Evolutionary conservation across 306 rosid species (phyloP), one percentile per base, ranked within the genome.

Genomic region (Sechiopsis laciniata): DNA sequence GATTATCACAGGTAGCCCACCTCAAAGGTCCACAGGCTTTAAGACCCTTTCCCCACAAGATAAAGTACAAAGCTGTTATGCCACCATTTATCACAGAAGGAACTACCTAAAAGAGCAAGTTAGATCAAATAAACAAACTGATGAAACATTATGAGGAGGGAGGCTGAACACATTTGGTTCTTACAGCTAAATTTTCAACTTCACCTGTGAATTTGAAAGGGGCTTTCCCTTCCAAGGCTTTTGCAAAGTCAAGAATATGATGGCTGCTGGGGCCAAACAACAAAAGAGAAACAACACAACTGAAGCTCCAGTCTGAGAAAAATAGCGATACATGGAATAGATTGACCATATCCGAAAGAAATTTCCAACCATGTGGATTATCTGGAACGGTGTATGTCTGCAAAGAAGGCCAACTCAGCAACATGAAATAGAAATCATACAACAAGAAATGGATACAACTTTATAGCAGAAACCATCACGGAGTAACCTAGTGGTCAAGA

Each of bases 151-250:
- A 75, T 77, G 26, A 59, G 26, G 26, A 71, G 24, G 26, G 24
- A 71, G 24, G 50, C 8, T n/a, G 8, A 51, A 64, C n/a, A 32
- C 62, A 15, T 16, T 55, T 50, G 68, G 61, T 53, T 70, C 37
- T 72, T n/a, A 51, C 20, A 50, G 35, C 55, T 22, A 26, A 61
- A 61, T 62, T 37, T 29, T 50, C 70, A 14, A 71, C 68, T 54
- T 61, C 80, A 95, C 99, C 97, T 95, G 97, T 6, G 88, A 64
- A 79, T 91, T 95, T 56, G 96, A 81, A 69, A 95, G 95, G 9
- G 99, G 89, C 76, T 97, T 89, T 67, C 97, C 99, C 89, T 87
- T 95, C 97, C 99, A 95, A 79, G 97, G 99, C 85, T 87, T 95
- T 78, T 95, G 99, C 84, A 91, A 71, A 84, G 87, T 73, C 77